Percentiles rank a stretch among this genome's conserved stretches.
These are phyloP conservation scores for Mimosa pudica DNA, from an alignment of 306 rosid genomes.

Conservation along the genomic window DNA sequence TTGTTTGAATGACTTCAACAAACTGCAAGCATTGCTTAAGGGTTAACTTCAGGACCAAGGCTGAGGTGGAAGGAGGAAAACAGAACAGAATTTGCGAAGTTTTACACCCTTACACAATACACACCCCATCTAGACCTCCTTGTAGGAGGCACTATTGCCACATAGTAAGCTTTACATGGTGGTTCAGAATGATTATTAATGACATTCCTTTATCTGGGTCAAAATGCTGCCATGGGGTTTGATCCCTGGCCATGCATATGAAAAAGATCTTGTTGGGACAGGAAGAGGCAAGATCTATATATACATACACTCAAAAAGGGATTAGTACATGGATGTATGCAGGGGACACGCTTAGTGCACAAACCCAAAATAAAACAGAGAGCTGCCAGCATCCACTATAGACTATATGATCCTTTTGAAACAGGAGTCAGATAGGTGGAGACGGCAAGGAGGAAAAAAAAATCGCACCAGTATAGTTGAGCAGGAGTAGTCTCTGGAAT, in stretches of 20 bases:
- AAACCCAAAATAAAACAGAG: background rate
- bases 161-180: background rate
- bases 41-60: background rate
- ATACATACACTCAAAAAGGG: background rate
- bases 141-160: background rate
- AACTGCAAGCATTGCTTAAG: background rate
- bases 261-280: background rate
- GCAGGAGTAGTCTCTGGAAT: constrained; percentile 86
- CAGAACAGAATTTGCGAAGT: constrained; percentile 24
- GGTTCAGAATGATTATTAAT: constrained; percentile 7
- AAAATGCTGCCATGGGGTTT: background rate
- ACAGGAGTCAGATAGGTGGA: background rate
- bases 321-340: background rate
- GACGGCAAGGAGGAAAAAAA: constrained; percentile 25
- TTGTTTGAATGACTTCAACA: constrained; percentile 10
- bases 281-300: background rate
- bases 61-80: constrained; percentile 11
- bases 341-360: background rate
- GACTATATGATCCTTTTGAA: constrained; percentile 31
- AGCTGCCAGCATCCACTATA: background rate
- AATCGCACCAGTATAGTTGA: constrained; percentile 72
- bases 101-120: background rate
- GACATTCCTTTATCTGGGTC: constrained; percentile 10
- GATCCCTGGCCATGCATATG: constrained; percentile 3
- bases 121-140: background rate